Evolutionary conservation across 306 rosid genomes (phyloP).

Genomic region (Styphnolobium japonicum): DNA sequence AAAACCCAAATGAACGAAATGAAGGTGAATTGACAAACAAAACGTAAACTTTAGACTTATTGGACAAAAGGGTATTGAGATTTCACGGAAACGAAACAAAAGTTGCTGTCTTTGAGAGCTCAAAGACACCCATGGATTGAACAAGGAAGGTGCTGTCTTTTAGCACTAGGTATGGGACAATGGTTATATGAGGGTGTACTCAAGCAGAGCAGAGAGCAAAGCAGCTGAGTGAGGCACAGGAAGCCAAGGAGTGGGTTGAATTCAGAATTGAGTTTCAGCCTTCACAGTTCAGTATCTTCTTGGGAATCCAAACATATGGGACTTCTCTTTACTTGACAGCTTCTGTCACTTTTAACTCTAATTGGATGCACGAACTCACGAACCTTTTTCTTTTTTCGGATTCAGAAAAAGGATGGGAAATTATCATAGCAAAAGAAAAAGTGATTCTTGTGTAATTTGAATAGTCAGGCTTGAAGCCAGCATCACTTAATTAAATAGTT

Average conservation of each 20-base stretch:
- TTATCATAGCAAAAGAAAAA: no score
- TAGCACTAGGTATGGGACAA: neutral
- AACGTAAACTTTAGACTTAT: neutral
- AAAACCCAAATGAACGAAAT: neutral
- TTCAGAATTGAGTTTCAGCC: neutral
- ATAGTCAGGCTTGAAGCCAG: no score
- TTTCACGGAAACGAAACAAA: constrained; percentile 22
- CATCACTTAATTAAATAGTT: no score
- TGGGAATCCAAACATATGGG: constrained; percentile 31
- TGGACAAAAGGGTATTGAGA: constrained; percentile 21
- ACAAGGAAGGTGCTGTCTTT: neutral
- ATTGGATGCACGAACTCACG: no score
- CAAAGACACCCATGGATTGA: constrained; percentile 14
- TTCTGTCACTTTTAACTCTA: neutral
- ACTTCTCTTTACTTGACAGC: neutral
- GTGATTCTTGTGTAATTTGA: no score
- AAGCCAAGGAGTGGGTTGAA: neutral
- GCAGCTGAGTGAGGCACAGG: neutral
- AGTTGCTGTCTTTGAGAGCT: neutral
- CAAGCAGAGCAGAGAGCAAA: neutral
- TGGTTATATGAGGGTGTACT: neutral
- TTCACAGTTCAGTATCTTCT: constrained; percentile 17
- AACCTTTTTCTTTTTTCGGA: no score
- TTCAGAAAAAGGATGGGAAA: no score
- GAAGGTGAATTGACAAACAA: neutral